Evolutionary conservation across 768 basidiomycete species (phyloP), one percentile per base, ranked within the genome.

Genomic region (Leucosporidium yakuticum): DNA sequence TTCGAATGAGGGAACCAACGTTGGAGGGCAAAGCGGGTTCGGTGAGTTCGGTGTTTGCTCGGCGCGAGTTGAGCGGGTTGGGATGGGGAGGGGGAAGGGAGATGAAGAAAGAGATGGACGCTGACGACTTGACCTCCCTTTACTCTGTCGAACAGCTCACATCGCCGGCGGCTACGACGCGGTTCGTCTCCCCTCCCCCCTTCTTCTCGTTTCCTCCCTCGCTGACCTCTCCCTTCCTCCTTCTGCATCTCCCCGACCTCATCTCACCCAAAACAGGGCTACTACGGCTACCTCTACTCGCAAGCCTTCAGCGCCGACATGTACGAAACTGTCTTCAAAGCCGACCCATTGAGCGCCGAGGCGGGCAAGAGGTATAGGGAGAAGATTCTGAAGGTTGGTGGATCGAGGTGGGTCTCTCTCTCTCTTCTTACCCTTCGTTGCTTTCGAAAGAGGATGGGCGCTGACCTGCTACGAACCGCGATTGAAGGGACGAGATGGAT

Each of bases 251-350:
- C 31, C 21, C 17, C 17, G 0, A 21, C 8, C 63, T 14, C 51
- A 39, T 65, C 29, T 31, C 34, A 27, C n/a, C 1, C 59, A 32
- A 32, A 23, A 21, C 48, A 27, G 27, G 51, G 47, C 17, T 62
- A 74, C 75, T 75, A 72, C 67, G 80, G 81, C 23, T 83, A 82
- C 79, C 87, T 86, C 4, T 92, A 89, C 29, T 89, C 87, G 21
- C 82, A 89, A 23, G 83, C 84, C 36, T 85, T 85, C 74, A 82
- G 84, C 0, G 78, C 81, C 36, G 85, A 85, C 78, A 71, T 70
- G 68, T 85, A 83, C 69, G 78, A 84, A 31, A 87, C 89, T 2
- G 83, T 92, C n/a, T 93, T 93, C 81, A 87, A 88, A 75, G 80
- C 81, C 36, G 87, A 89, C 74, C 90, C 90, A 25, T 81, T 93